These are phyloP conservation scores for Phytomonas francai DNA, from an alignment of 208 protist species.

Conservation along the genomic window DNA sequence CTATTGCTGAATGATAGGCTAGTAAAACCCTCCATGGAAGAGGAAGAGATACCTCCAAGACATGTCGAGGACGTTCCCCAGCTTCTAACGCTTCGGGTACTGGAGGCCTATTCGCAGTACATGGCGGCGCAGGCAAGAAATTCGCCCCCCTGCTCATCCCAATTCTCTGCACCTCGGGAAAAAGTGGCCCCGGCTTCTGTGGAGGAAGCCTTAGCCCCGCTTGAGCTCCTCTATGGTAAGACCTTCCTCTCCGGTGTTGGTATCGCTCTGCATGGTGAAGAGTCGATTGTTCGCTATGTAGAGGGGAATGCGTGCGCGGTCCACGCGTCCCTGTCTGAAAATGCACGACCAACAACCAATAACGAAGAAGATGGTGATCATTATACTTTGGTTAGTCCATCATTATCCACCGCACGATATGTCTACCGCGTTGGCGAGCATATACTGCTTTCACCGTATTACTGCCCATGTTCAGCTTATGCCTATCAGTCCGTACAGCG, in stretches of 20 bases:
- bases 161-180: neutral
- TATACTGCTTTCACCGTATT: slow-evolving; percentile 62
- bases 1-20: neutral
- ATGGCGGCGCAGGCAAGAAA: slow-evolving; percentile 8
- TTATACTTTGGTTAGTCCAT: neutral
- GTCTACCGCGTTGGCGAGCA: slow-evolving; percentile 77
- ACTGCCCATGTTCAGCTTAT: slow-evolving; percentile 78
- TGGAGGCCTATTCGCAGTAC: slow-evolving; percentile 38
- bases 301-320: slow-evolving; percentile 9
- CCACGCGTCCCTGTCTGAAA: neutral
- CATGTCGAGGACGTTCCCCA: slow-evolving; percentile 21
- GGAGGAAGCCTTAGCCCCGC: slow-evolving; percentile 54
- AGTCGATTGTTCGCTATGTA: slow-evolving; percentile 58
- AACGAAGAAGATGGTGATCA: neutral
- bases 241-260: slow-evolving; percentile 64
- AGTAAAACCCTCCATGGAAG: neutral
- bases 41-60: slow-evolving; percentile 5
- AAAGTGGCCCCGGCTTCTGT: slow-evolving; percentile 3
- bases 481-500: slow-evolving; percentile 62
- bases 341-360: neutral
- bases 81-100: slow-evolving; percentile 27
- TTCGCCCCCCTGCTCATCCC: neutral
- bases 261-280: slow-evolving; percentile 64
- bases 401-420: slow-evolving; percentile 19
- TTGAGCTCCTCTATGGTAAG: slow-evolving; percentile 69